phyloP scores from a whole-genome alignment of 2,329 filamentous ascomycete genomes.

The Lasiodiplodia sp. region DNA sequence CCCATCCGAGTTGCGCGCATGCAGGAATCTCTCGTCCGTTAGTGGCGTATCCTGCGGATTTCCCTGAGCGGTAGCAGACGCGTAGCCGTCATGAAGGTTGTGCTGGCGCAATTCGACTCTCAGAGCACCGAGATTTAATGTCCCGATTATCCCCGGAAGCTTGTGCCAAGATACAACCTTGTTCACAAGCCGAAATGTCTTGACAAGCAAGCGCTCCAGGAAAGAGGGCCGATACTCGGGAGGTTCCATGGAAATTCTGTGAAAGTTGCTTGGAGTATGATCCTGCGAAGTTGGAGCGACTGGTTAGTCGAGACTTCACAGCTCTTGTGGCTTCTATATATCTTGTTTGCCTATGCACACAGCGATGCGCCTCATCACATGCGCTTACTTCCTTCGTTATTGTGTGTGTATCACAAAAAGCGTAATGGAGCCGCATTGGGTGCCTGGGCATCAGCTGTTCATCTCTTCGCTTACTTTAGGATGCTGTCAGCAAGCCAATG shows the following conservation, averaged over 20 bases:
- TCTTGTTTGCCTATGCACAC: neutral
- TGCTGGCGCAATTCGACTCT: conserved; percentile 53
- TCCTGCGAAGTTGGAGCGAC: neutral
- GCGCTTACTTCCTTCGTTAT: neutral
- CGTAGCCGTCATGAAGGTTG: conserved; percentile 55
- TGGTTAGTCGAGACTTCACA: neutral
- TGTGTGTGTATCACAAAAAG: neutral
- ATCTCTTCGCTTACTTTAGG: neutral
- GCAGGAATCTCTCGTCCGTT: conserved; percentile 42
- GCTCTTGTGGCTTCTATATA: neutral
- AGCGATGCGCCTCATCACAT: neutral
- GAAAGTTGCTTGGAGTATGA: neutral
- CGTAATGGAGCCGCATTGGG: neutral
- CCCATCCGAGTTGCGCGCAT: conserved; percentile 54
- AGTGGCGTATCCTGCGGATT: conserved; percentile 40
- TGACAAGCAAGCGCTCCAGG: conserved; percentile 40
- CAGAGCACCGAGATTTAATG: conserved; percentile 51
- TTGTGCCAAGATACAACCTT: conserved; percentile 53
- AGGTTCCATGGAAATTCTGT: neutral
- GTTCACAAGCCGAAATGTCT: conserved; percentile 50
- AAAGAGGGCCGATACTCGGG: neutral
- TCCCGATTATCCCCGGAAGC: conserved; percentile 50
- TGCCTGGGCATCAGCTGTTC: neutral
- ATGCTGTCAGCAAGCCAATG: neutral
- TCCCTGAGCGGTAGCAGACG: conserved; percentile 48